These are phyloP conservation scores for Blastobotrys arbuscula DNA, from an alignment of 1,139 yeast genomes.

Conservation along the genomic window DNA sequence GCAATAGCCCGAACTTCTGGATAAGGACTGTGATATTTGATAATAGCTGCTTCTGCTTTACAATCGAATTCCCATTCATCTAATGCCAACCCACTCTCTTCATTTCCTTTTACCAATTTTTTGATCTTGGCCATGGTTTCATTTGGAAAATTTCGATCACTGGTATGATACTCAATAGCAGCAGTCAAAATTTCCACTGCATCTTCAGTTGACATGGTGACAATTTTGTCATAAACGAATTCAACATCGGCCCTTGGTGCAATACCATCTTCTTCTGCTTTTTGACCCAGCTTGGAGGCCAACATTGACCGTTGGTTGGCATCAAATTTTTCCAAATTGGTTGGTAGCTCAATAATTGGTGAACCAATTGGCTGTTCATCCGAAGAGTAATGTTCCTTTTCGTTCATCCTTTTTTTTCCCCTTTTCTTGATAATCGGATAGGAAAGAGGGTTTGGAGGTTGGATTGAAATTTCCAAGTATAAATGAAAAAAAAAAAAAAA, in stretches of 20 bases:
- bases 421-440: not conserved
- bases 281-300: slow-evolving; percentile 5
- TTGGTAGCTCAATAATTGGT: not conserved
- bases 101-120: slow-evolving; percentile 17
- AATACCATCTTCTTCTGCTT: slow-evolving; percentile 11
- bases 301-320: not conserved
- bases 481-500: not conserved
- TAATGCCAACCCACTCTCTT: slow-evolving; percentile 27
- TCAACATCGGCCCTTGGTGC: slow-evolving; percentile 16
- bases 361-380: not conserved
- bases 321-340: slow-evolving; percentile 3
- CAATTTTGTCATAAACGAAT: slow-evolving; percentile 40
- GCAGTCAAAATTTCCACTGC: slow-evolving; percentile 41
- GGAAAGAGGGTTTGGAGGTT: not conserved
- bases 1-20: slow-evolving; percentile 58
- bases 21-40: slow-evolving; percentile 54
- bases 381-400: not conserved
- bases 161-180: slow-evolving; percentile 40
- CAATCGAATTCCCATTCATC: slow-evolving; percentile 27
- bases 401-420: not conserved
- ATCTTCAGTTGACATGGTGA: slow-evolving; percentile 37
- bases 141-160: slow-evolving; percentile 48
- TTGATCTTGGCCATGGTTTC: slow-evolving; percentile 17
- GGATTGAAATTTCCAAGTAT: not conserved
- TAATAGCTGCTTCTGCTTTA: slow-evolving; percentile 42